Evolutionary conservation across 2,329 filamentous ascomycete species (phyloP).

Genomic region (Arthrobotrys iridis): DNA sequence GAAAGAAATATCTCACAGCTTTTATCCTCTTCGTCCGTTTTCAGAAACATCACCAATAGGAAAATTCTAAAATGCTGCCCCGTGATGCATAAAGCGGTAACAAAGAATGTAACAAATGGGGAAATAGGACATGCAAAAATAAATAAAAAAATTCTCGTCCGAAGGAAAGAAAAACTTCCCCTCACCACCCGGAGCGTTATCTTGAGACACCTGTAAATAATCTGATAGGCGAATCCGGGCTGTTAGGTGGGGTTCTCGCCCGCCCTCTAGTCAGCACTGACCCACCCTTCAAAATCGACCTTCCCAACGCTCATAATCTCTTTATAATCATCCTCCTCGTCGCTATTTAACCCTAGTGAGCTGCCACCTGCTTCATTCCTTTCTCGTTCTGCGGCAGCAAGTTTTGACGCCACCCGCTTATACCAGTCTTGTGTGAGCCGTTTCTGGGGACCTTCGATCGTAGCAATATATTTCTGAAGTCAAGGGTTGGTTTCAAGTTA

Average conservation of each 20-base stretch:
- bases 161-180: background rate
- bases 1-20: conserved; percentile 16
- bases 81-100: conserved; percentile 18
- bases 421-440: conserved; percentile 97
- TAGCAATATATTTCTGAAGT: conserved; percentile 57
- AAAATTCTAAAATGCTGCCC: conserved; percentile 17
- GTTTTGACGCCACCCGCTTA: conserved; percentile 84
- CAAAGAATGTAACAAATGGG: conserved; percentile 4
- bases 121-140: conserved; percentile 1
- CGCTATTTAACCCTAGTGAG: conserved; percentile 83
- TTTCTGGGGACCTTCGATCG: conserved; percentile 65
- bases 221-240: conserved; percentile 37
- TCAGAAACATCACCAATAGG: background rate
- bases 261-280: conserved; percentile 58
- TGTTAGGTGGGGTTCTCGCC: conserved; percentile 59
- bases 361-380: conserved; percentile 87
- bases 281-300: conserved; percentile 74
- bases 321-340: conserved; percentile 92
- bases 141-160: conserved; percentile 10
- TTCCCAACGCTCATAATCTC: conserved; percentile 96
- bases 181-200: conserved; percentile 16
- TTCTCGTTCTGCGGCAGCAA: conserved; percentile 88
- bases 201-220: conserved; percentile 25
- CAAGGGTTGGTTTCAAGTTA: conserved; percentile 33
- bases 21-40: conserved; percentile 6